Evolutionary conservation across 257 asterid species (phyloP).

Genomic region (Capsicum rhomboideum): DNA sequence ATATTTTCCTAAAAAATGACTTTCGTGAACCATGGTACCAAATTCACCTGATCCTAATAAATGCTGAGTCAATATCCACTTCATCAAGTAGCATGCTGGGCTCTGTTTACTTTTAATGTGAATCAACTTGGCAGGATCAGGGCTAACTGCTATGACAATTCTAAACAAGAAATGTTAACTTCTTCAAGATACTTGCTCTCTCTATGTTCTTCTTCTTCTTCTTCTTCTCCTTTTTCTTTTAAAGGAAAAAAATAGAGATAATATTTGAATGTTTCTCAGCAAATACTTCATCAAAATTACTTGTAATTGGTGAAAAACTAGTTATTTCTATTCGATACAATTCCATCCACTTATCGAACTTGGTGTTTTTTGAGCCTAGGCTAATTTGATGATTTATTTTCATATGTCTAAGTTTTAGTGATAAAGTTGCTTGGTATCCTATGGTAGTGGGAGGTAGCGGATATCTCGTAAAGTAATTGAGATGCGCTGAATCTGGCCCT

Average conservation of each 20-base stretch:
- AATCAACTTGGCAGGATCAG: neutral
- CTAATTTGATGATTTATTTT: neutral
- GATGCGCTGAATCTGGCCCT: neutral
- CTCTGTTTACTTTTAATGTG: neutral
- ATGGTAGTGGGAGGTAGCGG: neutral
- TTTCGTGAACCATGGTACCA: neutral
- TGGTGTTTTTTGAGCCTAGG: neutral
- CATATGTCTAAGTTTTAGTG: neutral
- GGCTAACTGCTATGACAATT: neutral
- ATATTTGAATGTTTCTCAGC: neutral
- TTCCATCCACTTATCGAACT: neutral
- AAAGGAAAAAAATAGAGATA: neutral
- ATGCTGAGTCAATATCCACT: neutral
- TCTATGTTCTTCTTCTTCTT: neutral
- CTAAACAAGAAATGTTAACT: neutral
- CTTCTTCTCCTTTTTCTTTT: too few relatives aligned
- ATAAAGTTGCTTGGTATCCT: neutral
- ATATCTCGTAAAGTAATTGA: neutral
- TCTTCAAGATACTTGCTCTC: neutral
- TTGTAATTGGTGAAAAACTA: neutral
- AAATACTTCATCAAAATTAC: neutral
- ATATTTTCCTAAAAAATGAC: neutral
- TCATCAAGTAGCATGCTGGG: neutral
- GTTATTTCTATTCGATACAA: neutral
- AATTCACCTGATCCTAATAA: neutral